A percentile compares a stretch with the other conserved stretches of the same genome.
These are phyloP conservation scores for Penicillium antarcticum DNA, from an alignment of 495 filamentous ascomycete species.

Conservation along the genomic window DNA sequence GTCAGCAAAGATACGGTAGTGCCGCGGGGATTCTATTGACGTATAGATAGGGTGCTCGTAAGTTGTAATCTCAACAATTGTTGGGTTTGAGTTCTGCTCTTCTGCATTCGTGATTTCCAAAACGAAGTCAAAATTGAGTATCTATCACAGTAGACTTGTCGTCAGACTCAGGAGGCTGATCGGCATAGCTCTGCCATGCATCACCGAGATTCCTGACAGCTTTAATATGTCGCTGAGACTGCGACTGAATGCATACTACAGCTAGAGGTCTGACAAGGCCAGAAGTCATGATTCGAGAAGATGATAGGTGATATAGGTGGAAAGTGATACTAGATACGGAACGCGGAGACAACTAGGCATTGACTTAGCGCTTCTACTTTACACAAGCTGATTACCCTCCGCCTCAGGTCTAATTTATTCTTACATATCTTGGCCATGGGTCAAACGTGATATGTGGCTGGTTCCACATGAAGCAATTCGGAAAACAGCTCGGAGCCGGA, in stretches of 20 bases:
- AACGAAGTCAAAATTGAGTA: conserved; percentile 18
- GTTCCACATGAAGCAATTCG: background rate
- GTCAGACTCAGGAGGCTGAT: conserved; percentile 6
- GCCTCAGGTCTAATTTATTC: no score
- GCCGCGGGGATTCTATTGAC: background rate
- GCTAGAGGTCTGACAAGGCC: conserved; percentile 14
- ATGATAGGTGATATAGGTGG: no score
- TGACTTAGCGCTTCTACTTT: no score
- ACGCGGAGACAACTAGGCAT: no score
- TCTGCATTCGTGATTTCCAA: conserved; percentile 8
- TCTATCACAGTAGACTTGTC: conserved; percentile 7
- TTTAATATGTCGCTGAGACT: conserved; percentile 16
- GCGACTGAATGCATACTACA: conserved; percentile 13
- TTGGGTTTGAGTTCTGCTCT: conserved; percentile 1
- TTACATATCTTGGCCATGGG: no score
- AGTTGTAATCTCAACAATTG: background rate
- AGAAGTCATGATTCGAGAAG: conserved; percentile 6
- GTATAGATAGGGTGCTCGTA: background rate
- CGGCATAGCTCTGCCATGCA: conserved; percentile 12
- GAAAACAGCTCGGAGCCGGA: background rate
- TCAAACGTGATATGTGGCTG: no score
- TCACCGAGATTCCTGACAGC: conserved; percentile 13
- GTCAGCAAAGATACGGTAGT: conserved; percentile 21
- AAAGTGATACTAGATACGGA: no score
- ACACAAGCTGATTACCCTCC: no score